Evolutionary conservation across 768 basidiomycete genomes (phyloP).

Genomic region (Leccinellum albellum): DNA sequence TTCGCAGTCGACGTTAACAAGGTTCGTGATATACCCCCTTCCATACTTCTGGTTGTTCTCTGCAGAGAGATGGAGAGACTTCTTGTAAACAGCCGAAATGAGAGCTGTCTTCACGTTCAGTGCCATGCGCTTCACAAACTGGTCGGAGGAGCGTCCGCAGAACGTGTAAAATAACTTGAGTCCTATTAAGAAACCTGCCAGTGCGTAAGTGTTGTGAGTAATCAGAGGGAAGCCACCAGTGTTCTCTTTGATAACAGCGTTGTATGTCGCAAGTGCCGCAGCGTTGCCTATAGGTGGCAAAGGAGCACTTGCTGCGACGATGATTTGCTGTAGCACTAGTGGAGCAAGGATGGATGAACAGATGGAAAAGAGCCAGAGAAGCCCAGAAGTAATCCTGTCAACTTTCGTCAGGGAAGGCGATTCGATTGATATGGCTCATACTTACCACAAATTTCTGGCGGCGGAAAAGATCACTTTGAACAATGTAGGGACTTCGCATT

Average conservation of each 20-base stretch:
- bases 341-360: constrained; percentile 21
- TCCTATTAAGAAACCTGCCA: constrained; percentile 23
- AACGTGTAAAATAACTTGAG: constrained; percentile 24
- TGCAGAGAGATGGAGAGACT: constrained; percentile 26
- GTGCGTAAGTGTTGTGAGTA: constrained; percentile 21
- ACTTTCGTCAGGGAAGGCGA: background rate
- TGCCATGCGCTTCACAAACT: constrained; percentile 28
- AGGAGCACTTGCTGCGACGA: constrained; percentile 20
- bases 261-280: constrained; percentile 21
- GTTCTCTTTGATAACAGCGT: constrained; percentile 13
- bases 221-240: constrained; percentile 31
- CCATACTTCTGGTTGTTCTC: constrained; percentile 25
- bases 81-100: constrained; percentile 30
- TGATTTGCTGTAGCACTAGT: constrained; percentile 27
- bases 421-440: background rate
- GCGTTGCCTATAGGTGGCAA: constrained; percentile 16
- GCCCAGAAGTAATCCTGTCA: constrained; percentile 22
- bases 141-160: constrained; percentile 28
- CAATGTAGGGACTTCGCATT: constrained; percentile 11
- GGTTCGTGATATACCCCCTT: constrained; percentile 29
- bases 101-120: constrained; percentile 30
- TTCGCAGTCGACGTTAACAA: constrained; percentile 30
- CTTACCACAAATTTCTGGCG: constrained; percentile 15
- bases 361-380: constrained; percentile 30
- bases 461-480: constrained; percentile 18